Base-by-base conservation (phyloP, 192 early-diverging fungal species). In the Mortierella alpina region DNA sequence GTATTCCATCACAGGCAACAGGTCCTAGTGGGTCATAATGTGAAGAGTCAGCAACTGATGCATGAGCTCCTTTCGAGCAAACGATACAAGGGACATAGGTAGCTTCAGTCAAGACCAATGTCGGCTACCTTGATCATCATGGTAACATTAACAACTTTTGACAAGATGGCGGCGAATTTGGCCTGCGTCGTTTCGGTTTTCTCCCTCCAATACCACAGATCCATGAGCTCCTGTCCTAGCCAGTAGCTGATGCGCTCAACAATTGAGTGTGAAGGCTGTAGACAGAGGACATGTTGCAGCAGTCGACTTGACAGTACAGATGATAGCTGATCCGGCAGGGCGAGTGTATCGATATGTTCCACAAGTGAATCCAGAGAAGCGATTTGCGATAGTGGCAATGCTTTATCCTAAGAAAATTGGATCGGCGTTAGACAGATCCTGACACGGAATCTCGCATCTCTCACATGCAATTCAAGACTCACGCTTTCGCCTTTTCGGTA, bases 191-290 rank as follows among this genome's bases (percentile, higher is more conserved):
- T 62, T 8, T 47, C 66, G 0, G 73, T 82, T 23, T 84, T 82
- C 45, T 84, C 82, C 44, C 68, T 78, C 82, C 83, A 87, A 56
- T 84, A 82, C 46, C 80, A 70, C 14, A 84, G 48, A 52, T 89
- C 84, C 81, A 85, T 83, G 7, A 89, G 64, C n/a, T 82, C 82
- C 63, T 86, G 83, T 23, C 72, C 81, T 6, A 87, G 69, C 84
- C 83, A 85, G 47, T 82, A 72, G 48, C 76, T 85, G 14, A 87
- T 85, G 23, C 84, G 51, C 23, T 80, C 75, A 31, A 86, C 71
- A 15, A 70, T 78, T 23, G 74, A 46, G 47, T 59, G 47, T 5
- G 62, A 73, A 12, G 56, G 46, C 45, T 54, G 66, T 42, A 65
- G 59, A 15, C 57, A 70, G 14, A 80, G 53, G 40, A 90, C 59